Conservation (phyloP, 2,329 filamentous ascomycete species). For the Metarhizium rileyi region DNA sequence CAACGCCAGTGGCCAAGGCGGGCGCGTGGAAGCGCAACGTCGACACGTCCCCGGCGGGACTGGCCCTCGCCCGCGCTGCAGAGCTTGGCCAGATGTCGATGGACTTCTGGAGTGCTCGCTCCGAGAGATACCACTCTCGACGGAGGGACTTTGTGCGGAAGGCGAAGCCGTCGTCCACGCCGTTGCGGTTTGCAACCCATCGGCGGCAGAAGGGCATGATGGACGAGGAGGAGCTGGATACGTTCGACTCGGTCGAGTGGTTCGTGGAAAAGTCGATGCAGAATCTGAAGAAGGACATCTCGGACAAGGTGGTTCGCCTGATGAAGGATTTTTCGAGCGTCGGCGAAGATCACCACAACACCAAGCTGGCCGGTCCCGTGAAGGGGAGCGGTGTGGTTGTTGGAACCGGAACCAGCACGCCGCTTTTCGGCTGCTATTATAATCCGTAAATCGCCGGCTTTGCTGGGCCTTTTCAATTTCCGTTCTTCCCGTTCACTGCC, state of each 20-base stretch:
- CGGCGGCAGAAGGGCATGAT: constrained; percentile 15
- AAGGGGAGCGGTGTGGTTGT: background rate
- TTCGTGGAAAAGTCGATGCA: constrained; percentile 7
- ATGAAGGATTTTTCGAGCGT: constrained; percentile 4
- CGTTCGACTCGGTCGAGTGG: constrained; percentile 20
- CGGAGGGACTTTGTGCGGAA: constrained; percentile 31
- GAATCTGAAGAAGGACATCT: constrained; percentile 1
- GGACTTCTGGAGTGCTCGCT: constrained; percentile 31
- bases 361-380: background rate
- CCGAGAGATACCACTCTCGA: constrained; percentile 26
- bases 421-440: background rate
- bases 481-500: too few relatives aligned
- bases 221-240: constrained; percentile 27
- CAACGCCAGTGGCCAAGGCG: background rate
- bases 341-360: background rate
- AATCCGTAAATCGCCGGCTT: background rate
- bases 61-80: constrained; percentile 22
- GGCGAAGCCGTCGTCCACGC: constrained; percentile 24
- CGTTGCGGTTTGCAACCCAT: constrained; percentile 29
- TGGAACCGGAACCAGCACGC: background rate
- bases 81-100: constrained; percentile 32
- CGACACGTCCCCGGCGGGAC: constrained; percentile 20
- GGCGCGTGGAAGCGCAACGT: constrained; percentile 24
- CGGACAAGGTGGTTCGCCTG: constrained; percentile 4
- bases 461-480: too few relatives aligned